These are phyloP conservation scores for Picochlorum sp. DNA, from an alignment of 139 green algal genomes.

Conservation along the genomic window DNA sequence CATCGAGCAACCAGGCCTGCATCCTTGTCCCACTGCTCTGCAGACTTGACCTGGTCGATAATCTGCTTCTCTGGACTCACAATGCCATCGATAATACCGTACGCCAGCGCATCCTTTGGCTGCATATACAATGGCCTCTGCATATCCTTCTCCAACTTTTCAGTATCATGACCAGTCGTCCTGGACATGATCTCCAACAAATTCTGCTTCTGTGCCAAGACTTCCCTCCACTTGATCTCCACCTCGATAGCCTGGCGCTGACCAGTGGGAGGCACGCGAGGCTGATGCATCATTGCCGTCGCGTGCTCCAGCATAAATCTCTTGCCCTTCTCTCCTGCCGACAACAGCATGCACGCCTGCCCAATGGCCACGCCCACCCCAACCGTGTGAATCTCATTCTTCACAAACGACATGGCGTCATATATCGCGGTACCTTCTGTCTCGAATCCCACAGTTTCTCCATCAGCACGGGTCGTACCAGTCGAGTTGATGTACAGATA, in stretches of 20 bases:
- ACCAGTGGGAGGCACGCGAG: conserved; percentile 82
- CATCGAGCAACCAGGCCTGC: conserved; percentile 46
- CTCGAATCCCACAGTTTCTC: conserved; percentile 80
- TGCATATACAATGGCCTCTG: conserved; percentile 95
- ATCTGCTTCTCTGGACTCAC: conserved; percentile 57
- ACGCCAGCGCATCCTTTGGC: conserved; percentile 77
- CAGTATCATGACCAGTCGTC: conserved; percentile 76
- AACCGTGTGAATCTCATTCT: conserved; percentile 59
- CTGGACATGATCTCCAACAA: conserved; percentile 72
- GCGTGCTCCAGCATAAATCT: conserved; percentile 81
- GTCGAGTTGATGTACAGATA: conserved; percentile 98
- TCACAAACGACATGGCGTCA: conserved; percentile 82
- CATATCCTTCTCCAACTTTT: conserved; percentile 93
- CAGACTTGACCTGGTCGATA: conserved; percentile 50
- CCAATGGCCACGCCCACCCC: conserved; percentile 57
- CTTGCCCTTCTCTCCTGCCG: conserved; percentile 67
- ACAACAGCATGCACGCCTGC: conserved; percentile 76
- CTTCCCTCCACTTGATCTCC: conserved; percentile 94
- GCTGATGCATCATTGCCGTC: conserved; percentile 97
- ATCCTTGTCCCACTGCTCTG: conserved; percentile 54
- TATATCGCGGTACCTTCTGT: conserved; percentile 88
- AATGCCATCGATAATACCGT: conserved; percentile 86
- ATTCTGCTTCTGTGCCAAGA: conserved; percentile 61
- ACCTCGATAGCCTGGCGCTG: conserved; percentile 85
- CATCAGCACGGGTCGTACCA: conserved; percentile 64